Conservation (phyloP, 352 stramenopile genomes). For the Phytophthora parvispora region DNA sequence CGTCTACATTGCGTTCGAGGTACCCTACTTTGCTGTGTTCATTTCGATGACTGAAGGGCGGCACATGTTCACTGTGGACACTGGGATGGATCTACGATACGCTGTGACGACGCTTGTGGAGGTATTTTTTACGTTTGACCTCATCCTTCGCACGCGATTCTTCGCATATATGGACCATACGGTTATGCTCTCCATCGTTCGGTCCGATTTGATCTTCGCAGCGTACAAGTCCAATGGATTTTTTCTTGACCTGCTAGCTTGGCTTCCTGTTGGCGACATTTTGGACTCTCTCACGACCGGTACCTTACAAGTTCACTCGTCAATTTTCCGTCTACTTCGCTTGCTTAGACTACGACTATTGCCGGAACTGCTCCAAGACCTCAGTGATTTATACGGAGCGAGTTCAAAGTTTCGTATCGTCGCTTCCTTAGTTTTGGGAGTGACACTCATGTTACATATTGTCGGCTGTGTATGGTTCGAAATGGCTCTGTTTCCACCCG, state of each 20-base stretch:
- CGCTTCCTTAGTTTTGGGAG: conserved; percentile 53
- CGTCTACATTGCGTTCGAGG: conserved; percentile 21
- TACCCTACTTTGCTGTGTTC: conserved; percentile 77
- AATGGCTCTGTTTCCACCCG: conserved; percentile 40
- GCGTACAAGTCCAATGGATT: conserved; percentile 60
- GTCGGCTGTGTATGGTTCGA: conserved; percentile 75
- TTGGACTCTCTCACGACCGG: conserved; percentile 43
- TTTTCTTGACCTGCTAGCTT: conserved; percentile 58
- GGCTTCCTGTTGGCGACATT: conserved; percentile 57
- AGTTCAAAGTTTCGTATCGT: conserved; percentile 62
- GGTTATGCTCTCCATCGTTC: conserved; percentile 59
- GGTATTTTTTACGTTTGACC: conserved; percentile 34
- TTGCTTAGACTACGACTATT: conserved; percentile 61
- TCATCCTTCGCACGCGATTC: conserved; percentile 51
- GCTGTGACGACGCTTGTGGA: conserved; percentile 31
- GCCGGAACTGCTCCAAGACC: conserved; percentile 43
- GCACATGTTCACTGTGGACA: conserved; percentile 42
- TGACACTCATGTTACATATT: conserved; percentile 69
- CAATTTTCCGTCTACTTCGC: conserved; percentile 51
- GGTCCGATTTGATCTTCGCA: conserved; percentile 65
- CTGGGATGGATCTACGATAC: conserved; percentile 38
- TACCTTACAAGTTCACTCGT: conserved; percentile 34
- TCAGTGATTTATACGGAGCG: conserved; percentile 48
- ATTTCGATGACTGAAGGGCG: conserved; percentile 62
- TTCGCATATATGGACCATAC: conserved; percentile 72